Evolutionary conservation across 2,329 filamentous ascomycete genomes (phyloP).

Genomic region (Penicillium thymicola): DNA sequence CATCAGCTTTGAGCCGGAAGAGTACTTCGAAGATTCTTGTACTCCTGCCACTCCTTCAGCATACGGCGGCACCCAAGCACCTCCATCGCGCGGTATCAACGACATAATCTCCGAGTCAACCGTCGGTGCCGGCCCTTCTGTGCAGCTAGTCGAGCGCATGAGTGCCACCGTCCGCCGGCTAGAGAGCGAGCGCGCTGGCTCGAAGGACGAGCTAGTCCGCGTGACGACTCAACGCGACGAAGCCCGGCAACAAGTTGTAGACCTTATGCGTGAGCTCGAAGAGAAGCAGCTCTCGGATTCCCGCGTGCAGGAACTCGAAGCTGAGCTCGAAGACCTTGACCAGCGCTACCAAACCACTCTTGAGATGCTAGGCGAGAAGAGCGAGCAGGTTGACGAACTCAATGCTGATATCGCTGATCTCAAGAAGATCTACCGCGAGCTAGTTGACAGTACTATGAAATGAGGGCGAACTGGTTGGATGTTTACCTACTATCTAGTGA

Average conservation of each 20-base stretch:
- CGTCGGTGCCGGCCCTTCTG: constrained; percentile 82
- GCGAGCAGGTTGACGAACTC: constrained; percentile 88
- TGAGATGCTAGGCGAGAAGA: constrained; percentile 95
- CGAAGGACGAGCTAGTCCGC: constrained; percentile 78
- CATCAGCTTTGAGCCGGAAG: constrained; percentile 49
- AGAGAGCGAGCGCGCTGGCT: constrained; percentile 85
- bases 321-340: constrained; percentile 65
- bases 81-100: constrained; percentile 60
- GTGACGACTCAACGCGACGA: constrained; percentile 86
- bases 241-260: constrained; percentile 84
- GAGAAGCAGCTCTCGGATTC: constrained; percentile 59
- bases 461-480: constrained; percentile 29
- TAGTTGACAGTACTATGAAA: constrained; percentile 80
- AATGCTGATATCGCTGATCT: constrained; percentile 84
- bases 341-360: constrained; percentile 83
- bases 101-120: constrained; percentile 89
- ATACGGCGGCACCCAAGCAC: constrained; percentile 36
- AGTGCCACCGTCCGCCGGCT: constrained; percentile 86
- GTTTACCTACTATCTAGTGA: neutral
- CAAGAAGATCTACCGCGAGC: constrained; percentile 92
- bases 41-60: constrained; percentile 39
- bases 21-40: constrained; percentile 39
- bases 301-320: constrained; percentile 64
- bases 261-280: constrained; percentile 83
- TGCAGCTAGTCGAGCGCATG: constrained; percentile 95